phyloP scores from a whole-genome alignment of 768 basidiomycete genomes.

The Xerocomellus chrysenteron region DNA sequence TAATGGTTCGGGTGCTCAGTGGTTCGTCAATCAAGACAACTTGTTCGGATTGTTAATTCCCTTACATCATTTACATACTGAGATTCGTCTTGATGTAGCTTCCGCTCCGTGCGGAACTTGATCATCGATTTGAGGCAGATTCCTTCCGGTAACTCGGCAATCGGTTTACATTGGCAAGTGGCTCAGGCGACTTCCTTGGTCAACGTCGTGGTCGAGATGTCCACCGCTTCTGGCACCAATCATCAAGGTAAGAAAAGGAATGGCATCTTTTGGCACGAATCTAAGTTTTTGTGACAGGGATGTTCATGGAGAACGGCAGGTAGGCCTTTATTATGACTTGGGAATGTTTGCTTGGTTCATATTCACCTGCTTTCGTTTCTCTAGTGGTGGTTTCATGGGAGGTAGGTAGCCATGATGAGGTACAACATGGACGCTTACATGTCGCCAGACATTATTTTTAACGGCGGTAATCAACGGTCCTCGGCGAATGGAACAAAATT shows the following conservation, averaged over 20 bases:
- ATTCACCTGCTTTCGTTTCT: neutral
- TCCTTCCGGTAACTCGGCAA: constrained; percentile 51
- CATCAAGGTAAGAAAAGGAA: constrained; percentile 58
- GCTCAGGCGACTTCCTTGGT: constrained; percentile 72
- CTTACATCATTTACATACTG: neutral
- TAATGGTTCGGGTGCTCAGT: constrained; percentile 38
- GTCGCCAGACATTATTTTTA: constrained; percentile 39
- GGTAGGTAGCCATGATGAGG: constrained; percentile 38
- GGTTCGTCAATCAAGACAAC: constrained; percentile 26
- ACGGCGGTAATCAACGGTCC: constrained; percentile 32
- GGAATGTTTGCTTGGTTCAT: neutral
- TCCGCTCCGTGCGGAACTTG: constrained; percentile 72
- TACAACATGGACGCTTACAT: neutral
- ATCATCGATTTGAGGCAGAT: constrained; percentile 65
- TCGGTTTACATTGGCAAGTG: constrained; percentile 84
- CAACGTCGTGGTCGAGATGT: constrained; percentile 73
- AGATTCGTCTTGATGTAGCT: constrained; percentile 37
- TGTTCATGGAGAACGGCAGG: constrained; percentile 80
- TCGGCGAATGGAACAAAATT: neutral
- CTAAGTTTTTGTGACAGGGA: constrained; percentile 25
- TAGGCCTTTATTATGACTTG: constrained; percentile 3
- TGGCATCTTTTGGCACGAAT: neutral
- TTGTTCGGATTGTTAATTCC: constrained; percentile 11
- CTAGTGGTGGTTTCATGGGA: constrained; percentile 48
- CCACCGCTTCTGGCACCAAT: constrained; percentile 53